Evolutionary conservation across 2,329 filamentous ascomycete genomes (phyloP), one percentile per base, ranked within the genome.

Genomic region (Colletotrichum kahawae): DNA sequence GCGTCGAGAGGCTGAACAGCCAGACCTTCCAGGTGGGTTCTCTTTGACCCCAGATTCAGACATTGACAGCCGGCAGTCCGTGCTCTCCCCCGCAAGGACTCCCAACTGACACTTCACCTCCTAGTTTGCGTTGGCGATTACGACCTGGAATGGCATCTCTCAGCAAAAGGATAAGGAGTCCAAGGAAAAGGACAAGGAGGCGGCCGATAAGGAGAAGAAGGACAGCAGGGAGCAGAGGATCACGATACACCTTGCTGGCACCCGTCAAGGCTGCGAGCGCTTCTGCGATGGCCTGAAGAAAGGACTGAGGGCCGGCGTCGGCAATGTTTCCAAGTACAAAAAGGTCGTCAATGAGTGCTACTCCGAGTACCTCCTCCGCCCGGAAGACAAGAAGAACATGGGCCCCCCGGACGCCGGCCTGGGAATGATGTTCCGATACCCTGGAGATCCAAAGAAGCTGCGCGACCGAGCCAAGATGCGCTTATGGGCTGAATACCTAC

Each of bases 261-360:
- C 94, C 81, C 92, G 96, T 71, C 95, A 94, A 81, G 93, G 94
- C 63, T 98, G 96, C 83, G 97, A 99, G 85, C 90, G 95, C 69
- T 99, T 99, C 86, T 99, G 97, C 83, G 97, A 99, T 85, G 95
- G 94, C 7, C 88, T 99, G 78, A 99, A 98, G 85, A 95, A 94
- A 82, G 96, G 96, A 1, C 87, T 99, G 66, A 91, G 96, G 77
- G 93, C 95, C 73, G 95, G 93, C 16, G 95, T 98, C 80, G 95
- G 95, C 76, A 96, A 95, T 78, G 95, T 98, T 5, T 93, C 93
- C 68, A 96, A 93, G 83, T 90, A 98, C 81, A 94, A 95, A 77
- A 90, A 91, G 76, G 94, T 98, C 13, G 92, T 95, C 5, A 87
- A 90, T 27, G 94, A 97, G 80, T 98, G 95, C 87, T 98, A 98